Conservation (phyloP, 1,139 yeast genomes). For the Hyphopichia burtonii region DNA sequence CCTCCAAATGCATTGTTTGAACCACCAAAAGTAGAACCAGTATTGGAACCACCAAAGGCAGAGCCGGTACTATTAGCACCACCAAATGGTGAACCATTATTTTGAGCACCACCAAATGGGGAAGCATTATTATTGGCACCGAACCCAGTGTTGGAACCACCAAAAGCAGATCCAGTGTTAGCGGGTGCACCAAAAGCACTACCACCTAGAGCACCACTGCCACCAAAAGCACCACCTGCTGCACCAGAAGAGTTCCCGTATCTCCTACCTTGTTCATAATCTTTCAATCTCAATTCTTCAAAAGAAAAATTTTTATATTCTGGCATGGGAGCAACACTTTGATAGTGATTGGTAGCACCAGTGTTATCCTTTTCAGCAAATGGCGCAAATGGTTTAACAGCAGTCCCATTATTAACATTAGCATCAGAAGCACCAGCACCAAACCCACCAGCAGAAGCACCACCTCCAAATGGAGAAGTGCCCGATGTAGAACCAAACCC, state of each 20-base stretch:
- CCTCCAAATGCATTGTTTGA: slow-evolving; percentile 14
- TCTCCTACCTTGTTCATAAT: slow-evolving; percentile 74
- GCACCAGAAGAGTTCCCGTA: slow-evolving; percentile 44
- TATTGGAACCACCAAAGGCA: slow-evolving; percentile 8
- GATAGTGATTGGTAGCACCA: slow-evolving; percentile 59
- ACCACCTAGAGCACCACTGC: slow-evolving; percentile 12
- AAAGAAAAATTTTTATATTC: slow-evolving; percentile 78
- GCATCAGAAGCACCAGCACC: slow-evolving; percentile 31
- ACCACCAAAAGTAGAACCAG: slow-evolving; percentile 7
- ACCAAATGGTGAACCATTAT: neutral
- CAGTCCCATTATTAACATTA: slow-evolving; percentile 64
- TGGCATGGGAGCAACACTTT: slow-evolving; percentile 85
- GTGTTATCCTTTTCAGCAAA: slow-evolving; percentile 72
- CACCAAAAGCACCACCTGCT: slow-evolving; percentile 19
- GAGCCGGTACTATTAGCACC: slow-evolving; percentile 9
- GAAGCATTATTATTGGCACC: slow-evolving; percentile 12
- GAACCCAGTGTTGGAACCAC: slow-evolving; percentile 13
- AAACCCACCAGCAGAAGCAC: slow-evolving; percentile 17
- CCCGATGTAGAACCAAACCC: slow-evolving; percentile 17
- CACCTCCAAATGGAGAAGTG: slow-evolving; percentile 17
- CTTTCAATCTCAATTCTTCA: slow-evolving; percentile 88
- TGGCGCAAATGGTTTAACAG: slow-evolving; percentile 63
- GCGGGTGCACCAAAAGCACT: slow-evolving; percentile 1
- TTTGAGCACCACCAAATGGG: slow-evolving; percentile 2
- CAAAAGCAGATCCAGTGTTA: slow-evolving; percentile 12